Evolutionary conservation across 164 flowering plant species (phyloP).

Genomic region (Amborella trichopoda): DNA sequence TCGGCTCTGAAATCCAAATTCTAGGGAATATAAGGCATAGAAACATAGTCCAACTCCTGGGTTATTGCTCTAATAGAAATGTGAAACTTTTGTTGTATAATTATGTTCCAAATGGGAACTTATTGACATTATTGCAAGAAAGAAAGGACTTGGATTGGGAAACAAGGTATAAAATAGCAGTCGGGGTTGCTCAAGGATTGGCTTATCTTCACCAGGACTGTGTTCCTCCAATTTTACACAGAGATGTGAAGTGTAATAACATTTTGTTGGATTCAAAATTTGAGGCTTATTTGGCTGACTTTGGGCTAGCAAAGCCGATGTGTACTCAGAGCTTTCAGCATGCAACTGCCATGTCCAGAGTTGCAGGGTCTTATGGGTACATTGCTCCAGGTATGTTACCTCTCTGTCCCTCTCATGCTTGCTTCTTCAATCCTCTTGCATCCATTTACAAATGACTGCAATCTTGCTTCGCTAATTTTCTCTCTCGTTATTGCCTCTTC

Average conservation of each 20-base stretch:
- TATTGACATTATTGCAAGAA: conserved; percentile 48
- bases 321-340: conserved; percentile 49
- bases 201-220: conserved; percentile 85
- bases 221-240: conserved; percentile 64
- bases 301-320: conserved; percentile 72
- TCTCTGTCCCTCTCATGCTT: background rate
- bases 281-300: conserved; percentile 70
- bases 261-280: conserved; percentile 62
- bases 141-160: conserved; percentile 72
- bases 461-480: too few relatives aligned
- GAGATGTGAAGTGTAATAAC: conserved; percentile 82
- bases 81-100: conserved; percentile 60
- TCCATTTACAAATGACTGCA: too few relatives aligned
- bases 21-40: conserved; percentile 75
- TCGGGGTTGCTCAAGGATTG: conserved; percentile 71
- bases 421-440: too few relatives aligned
- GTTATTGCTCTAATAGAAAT: conserved; percentile 58
- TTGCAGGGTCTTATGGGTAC: conserved; percentile 79
- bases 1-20: conserved; percentile 64
- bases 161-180: conserved; percentile 68
- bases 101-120: conserved; percentile 57
- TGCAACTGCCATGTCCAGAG: conserved; percentile 63
- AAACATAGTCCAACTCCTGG: conserved; percentile 64
- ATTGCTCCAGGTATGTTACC: conserved; percentile 67
- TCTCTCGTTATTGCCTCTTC: too few relatives aligned